phyloP scores from a whole-genome alignment of 208 protist species.

The Naegleria gruberi region DNA sequence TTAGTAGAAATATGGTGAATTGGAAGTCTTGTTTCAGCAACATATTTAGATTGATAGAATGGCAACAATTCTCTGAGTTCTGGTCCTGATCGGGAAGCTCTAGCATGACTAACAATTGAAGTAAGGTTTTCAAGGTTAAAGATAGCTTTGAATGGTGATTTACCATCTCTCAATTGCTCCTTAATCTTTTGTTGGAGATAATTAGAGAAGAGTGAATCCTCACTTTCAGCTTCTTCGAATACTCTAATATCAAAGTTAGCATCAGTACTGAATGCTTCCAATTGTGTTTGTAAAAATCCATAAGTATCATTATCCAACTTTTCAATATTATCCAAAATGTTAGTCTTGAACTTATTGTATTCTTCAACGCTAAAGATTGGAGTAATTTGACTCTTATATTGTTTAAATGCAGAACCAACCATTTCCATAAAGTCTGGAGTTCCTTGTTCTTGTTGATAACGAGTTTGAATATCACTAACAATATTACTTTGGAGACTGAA shows the following conservation, averaged over 20 bases:
- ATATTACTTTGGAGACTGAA: background rate
- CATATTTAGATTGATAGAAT: background rate
- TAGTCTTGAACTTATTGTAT: background rate
- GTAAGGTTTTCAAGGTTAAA: background rate
- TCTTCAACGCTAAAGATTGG: background rate
- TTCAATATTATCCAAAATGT: background rate
- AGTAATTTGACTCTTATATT: background rate
- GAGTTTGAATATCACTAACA: background rate
- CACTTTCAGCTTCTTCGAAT: background rate
- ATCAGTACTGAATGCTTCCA: background rate
- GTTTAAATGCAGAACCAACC: background rate
- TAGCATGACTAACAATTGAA: background rate
- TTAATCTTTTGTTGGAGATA: background rate
- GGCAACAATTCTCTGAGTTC: background rate
- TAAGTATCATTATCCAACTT: background rate
- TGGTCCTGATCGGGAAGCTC: background rate
- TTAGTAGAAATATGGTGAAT: background rate
- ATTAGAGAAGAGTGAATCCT: background rate
- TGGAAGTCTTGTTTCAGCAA: background rate
- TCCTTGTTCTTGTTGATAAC: background rate
- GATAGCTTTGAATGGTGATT: background rate
- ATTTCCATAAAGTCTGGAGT: background rate
- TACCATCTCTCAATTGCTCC: background rate
- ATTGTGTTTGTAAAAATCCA: background rate
- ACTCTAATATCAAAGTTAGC: background rate